A percentile compares a stretch with the other conserved stretches of the same genome.
Evolutionary conservation across 306 rosid genomes (phyloP).

Genomic region (Gastrolobium bilobum): DNA sequence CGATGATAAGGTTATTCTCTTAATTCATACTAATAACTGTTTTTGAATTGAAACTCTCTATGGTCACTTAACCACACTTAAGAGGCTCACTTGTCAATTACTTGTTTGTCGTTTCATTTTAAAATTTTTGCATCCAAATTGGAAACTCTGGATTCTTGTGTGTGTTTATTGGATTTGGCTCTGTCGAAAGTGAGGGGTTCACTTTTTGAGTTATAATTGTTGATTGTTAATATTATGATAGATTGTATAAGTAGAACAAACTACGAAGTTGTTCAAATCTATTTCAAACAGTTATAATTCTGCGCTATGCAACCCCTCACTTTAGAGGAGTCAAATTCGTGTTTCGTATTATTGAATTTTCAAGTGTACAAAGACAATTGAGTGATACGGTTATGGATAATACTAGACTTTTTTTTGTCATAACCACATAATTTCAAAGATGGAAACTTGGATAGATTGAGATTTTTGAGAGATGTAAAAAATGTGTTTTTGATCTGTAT

Average conservation of each 20-base stretch:
- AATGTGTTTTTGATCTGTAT: neutral
- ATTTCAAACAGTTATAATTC: too few species aligned
- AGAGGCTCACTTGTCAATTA: too few species aligned
- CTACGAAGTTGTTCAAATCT: too few species aligned
- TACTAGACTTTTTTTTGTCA: neutral
- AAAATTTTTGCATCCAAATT: neutral
- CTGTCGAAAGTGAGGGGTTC: too few species aligned
- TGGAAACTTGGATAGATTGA: neutral
- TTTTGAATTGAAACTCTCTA: neutral
- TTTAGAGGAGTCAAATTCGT: too few species aligned
- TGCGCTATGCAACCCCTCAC: too few species aligned
- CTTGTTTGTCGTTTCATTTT: neutral
- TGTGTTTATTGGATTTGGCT: too few species aligned
- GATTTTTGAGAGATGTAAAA: neutral
- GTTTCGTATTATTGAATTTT: neutral
- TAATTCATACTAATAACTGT: neutral
- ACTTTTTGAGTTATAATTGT: too few species aligned
- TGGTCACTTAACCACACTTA: neutral
- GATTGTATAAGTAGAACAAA: too few species aligned
- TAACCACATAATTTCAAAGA: neutral
- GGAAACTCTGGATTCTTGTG: neutral
- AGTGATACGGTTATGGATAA: neutral
- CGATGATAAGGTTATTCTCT: constrained; percentile 86
- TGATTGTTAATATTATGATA: too few species aligned
- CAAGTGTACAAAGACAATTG: neutral